Conservation (phyloP, 805 yeast species). For the Sugiyamaella qingdaonensis region DNA sequence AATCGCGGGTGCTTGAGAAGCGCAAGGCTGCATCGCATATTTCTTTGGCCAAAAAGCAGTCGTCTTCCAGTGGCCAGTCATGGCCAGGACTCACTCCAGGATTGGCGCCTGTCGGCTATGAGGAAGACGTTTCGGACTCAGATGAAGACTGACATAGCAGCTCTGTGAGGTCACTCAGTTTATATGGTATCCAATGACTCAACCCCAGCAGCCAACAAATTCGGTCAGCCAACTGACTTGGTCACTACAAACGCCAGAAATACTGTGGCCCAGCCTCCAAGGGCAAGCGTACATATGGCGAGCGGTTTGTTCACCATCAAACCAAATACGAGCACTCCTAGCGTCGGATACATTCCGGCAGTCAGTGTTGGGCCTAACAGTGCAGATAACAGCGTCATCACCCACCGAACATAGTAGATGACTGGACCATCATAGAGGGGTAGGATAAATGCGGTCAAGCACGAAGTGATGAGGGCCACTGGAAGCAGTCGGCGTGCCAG, state of each 20-base stretch:
- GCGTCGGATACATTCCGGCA: conserved; percentile 20
- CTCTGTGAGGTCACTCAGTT: too few species aligned
- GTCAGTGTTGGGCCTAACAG: conserved; percentile 20
- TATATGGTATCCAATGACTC: too few species aligned
- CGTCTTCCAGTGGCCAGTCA: neutral
- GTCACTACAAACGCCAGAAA: conserved; percentile 21
- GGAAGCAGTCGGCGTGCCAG: conserved; percentile 12
- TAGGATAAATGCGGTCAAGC: conserved; percentile 22
- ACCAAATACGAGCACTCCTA: conserved; percentile 23
- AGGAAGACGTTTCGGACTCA: conserved; percentile 21
- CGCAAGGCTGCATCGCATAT: neutral
- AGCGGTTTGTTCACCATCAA: conserved; percentile 23
- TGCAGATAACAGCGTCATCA: conserved; percentile 20
- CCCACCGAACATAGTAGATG: conserved; percentile 19
- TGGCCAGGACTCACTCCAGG: conserved; percentile 27
- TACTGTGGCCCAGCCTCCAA: conserved; percentile 21
- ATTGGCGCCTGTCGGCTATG: conserved; percentile 27
- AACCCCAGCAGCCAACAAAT: neutral
- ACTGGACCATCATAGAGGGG: conserved; percentile 23
- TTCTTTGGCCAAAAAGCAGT: neutral
- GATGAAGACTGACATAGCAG: conserved; percentile 9
- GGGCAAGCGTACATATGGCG: conserved; percentile 21
- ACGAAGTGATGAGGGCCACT: conserved; percentile 18
- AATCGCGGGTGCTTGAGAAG: conserved; percentile 11
- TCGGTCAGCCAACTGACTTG: conserved; percentile 15